phyloP scores from a whole-genome alignment of 805 yeast genomes.

The Saccharomyces kudriavzevii region DNA sequence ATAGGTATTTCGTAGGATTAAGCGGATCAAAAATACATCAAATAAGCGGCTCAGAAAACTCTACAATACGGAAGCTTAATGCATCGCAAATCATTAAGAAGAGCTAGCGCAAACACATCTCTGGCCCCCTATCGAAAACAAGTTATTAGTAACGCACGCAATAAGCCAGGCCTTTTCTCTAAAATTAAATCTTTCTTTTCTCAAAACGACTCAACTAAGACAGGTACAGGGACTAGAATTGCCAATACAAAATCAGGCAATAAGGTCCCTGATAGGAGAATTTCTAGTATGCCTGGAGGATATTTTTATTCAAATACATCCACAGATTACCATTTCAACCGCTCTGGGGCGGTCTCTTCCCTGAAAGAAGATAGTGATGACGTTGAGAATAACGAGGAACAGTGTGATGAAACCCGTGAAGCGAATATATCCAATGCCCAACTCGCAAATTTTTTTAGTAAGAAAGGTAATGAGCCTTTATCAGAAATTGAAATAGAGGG shows the following conservation, averaged over 20 bases:
- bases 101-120: not conserved
- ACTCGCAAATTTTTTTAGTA: slow-evolving; percentile 60
- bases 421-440: slow-evolving; percentile 46
- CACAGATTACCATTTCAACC: not conserved
- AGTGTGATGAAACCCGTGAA: slow-evolving; percentile 5
- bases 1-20: not conserved
- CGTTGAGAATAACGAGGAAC: not conserved
- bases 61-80: not conserved
- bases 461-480: slow-evolving; percentile 68
- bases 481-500: slow-evolving; percentile 74
- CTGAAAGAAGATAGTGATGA: not conserved
- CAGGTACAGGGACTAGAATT: not conserved
- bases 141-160: not conserved
- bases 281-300: not conserved
- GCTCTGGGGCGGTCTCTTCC: not conserved
- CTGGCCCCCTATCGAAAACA: not conserved
- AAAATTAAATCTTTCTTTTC: not conserved
- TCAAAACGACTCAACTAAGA: not conserved
- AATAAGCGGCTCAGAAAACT: not conserved
- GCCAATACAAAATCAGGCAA: not conserved
- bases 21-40: not conserved
- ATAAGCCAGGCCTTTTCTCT: not conserved
- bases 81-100: not conserved
- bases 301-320: not conserved
- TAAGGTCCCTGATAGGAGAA: not conserved